These are phyloP conservation scores for Vitis riparia DNA, from an alignment of 164 flowering plant genomes.

Conservation along the genomic window DNA sequence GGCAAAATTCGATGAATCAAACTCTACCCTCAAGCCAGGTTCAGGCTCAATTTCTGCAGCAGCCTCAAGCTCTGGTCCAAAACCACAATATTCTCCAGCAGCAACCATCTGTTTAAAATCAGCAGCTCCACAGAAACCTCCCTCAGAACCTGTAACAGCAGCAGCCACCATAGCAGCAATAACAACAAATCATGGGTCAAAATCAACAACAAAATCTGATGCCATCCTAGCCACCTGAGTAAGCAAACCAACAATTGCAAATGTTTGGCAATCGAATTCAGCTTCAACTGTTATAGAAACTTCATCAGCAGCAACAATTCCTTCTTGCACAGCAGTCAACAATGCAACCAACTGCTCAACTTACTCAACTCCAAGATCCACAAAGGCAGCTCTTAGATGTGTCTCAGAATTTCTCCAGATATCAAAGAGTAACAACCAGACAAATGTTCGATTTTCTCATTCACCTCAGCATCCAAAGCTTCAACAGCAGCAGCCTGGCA, in stretches of 20 bases:
- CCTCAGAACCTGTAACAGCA: constrained; percentile 44
- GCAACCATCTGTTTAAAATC: constrained; percentile 50
- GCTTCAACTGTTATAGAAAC: constrained; percentile 72
- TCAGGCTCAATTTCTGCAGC: constrained; percentile 57
- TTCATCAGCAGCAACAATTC: constrained; percentile 81
- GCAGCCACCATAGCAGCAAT: constrained; percentile 29
- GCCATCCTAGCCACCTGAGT: constrained; percentile 44
- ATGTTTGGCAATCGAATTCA: constrained; percentile 68
- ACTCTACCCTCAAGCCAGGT: constrained; percentile 44
- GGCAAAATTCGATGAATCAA: constrained; percentile 43
- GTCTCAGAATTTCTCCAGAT: constrained; percentile 58
- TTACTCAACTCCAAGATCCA: constrained; percentile 58
- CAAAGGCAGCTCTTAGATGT: constrained; percentile 60
- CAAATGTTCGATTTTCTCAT: constrained; percentile 43
- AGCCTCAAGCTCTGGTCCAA: constrained; percentile 48
- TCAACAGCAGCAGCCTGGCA: constrained; percentile 50
- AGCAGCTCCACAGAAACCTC: constrained; percentile 53
- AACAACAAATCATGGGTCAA: constrained; percentile 32
- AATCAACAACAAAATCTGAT: constrained; percentile 47
- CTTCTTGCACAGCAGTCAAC: constrained; percentile 58
- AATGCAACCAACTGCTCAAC: constrained; percentile 49
- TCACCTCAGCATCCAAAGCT: constrained; percentile 48
- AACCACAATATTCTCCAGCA: constrained; percentile 43
- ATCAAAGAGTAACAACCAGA: constrained; percentile 40
- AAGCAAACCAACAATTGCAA: constrained; percentile 55